Conservation (phyloP, 2,329 filamentous ascomycete species). For the Colletotrichum filicis region DNA sequence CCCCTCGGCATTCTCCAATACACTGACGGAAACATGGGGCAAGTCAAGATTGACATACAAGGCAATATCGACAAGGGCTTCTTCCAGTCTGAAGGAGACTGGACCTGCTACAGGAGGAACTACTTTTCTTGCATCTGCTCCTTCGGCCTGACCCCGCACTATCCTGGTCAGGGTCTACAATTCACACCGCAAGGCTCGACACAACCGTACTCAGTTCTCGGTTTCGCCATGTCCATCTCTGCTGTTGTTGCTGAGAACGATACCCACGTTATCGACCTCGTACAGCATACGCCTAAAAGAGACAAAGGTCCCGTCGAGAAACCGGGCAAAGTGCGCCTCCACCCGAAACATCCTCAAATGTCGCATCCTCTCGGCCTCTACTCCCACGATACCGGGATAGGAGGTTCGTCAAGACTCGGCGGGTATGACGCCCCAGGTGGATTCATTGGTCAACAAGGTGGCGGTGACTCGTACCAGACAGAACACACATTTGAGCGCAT, state of each 20-base stretch:
- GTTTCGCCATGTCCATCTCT: slow-evolving; percentile 86
- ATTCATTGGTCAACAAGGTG: slow-evolving; percentile 43
- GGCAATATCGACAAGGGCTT: slow-evolving; percentile 91
- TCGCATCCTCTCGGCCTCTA: slow-evolving; percentile 59
- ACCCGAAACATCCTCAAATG: slow-evolving; percentile 70
- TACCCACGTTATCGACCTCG: slow-evolving; percentile 82
- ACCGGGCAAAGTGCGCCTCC: slow-evolving; percentile 75
- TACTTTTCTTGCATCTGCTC: slow-evolving; percentile 90
- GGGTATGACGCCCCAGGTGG: slow-evolving; percentile 46
- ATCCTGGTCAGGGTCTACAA: slow-evolving; percentile 57
- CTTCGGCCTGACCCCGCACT: slow-evolving; percentile 73
- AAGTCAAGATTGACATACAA: slow-evolving; percentile 77
- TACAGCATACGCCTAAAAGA: slow-evolving; percentile 91
- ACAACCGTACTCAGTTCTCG: slow-evolving; percentile 73
- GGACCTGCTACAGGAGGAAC: slow-evolving; percentile 93
- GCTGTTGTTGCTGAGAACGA: slow-evolving; percentile 82
- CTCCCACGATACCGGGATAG: slow-evolving; percentile 47
- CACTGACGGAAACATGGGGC: slow-evolving; percentile 56
- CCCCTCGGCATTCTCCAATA: slow-evolving; percentile 72
- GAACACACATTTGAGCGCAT: slow-evolving; percentile 85
- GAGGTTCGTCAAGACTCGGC: slow-evolving; percentile 43
- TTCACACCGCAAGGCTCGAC: slow-evolving; percentile 61
- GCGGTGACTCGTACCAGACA: slow-evolving; percentile 53
- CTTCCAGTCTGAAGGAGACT: slow-evolving; percentile 82
- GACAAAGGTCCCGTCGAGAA: slow-evolving; percentile 86